A percentile compares a stretch with the other conserved stretches of the same genome.
phyloP scores from a whole-genome alignment of 305 asterid genomes.

The Fraxinus greggii region DNA sequence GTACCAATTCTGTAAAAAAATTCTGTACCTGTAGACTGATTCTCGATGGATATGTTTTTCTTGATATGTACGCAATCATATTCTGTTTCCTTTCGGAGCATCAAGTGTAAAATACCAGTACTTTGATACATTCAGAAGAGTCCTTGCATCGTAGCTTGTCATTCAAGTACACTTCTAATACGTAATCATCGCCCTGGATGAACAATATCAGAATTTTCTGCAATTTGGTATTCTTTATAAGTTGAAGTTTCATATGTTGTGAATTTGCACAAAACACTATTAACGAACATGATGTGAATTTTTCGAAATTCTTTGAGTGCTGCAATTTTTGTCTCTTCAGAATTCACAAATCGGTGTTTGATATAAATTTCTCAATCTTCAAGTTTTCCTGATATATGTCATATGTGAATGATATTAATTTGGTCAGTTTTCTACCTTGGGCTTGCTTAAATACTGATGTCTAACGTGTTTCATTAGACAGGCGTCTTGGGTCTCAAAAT shows the following conservation, averaged over 20 bases:
- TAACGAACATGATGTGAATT: neutral
- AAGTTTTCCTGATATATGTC: neutral
- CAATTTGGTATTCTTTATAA: neutral
- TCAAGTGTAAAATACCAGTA: neutral
- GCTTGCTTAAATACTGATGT: neutral
- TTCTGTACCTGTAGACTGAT: no score
- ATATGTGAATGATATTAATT: neutral
- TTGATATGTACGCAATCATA: neutral
- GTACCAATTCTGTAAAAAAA: no score
- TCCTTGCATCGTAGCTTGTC: neutral
- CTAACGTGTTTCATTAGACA: neutral
- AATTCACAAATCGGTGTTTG: neutral
- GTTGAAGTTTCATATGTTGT: neutral
- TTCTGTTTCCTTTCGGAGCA: neutral
- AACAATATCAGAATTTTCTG: neutral
- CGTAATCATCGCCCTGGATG: neutral
- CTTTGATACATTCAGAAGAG: neutral
- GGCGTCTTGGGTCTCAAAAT: slow-evolving; percentile 27
- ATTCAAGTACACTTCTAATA: neutral
- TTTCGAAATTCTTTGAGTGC: neutral
- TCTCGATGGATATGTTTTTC: neutral
- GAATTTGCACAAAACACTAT: neutral
- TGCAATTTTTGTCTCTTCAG: neutral
- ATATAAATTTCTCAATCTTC: neutral
- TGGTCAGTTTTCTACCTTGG: neutral